A percentile compares a stretch with the other conserved stretches of the same genome.
Conservation (phyloP, 129 eudicot genomes). For the Flaveria linearis region DNA sequence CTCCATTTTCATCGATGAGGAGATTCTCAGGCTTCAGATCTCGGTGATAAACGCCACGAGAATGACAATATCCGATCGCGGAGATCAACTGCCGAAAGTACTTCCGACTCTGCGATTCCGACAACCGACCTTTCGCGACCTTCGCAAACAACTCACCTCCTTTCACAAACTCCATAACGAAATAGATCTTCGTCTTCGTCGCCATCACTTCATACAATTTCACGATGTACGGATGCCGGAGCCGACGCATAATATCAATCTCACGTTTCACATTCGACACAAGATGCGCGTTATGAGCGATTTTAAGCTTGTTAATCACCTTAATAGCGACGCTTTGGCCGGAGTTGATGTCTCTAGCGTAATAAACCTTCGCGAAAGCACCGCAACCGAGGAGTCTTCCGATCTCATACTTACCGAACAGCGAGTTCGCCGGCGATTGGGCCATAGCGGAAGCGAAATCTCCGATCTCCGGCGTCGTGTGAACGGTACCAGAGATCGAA, state of each 20-base stretch:
- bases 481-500: slow-evolving; percentile 37
- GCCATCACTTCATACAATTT: slow-evolving; percentile 65
- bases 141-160: slow-evolving; percentile 73
- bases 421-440: slow-evolving; percentile 20
- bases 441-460: slow-evolving; percentile 9
- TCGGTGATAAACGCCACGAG: slow-evolving; percentile 70
- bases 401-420: slow-evolving; percentile 71
- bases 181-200: slow-evolving; percentile 56
- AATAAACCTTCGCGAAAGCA: slow-evolving; percentile 80
- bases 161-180: slow-evolving; percentile 71
- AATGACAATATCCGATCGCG: slow-evolving; percentile 76
- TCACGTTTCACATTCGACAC: slow-evolving; percentile 63
- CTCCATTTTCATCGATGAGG: slow-evolving; percentile 66
- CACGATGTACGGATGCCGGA: slow-evolving; percentile 60
- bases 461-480: slow-evolving; percentile 29
- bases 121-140: slow-evolving; percentile 56
- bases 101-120: slow-evolving; percentile 54
- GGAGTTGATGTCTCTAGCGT: slow-evolving; percentile 52
- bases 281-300: slow-evolving; percentile 31
- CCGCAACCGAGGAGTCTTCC: slow-evolving; percentile 79
- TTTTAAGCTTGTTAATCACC: slow-evolving; percentile 55
- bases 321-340: slow-evolving; percentile 82
- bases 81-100: slow-evolving; percentile 79
- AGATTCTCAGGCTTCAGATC: slow-evolving; percentile 85
- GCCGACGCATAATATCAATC: slow-evolving; percentile 56